phyloP scores from a whole-genome alignment of 1,284 basidiomycete genomes.

The Trametes pubescens region DNA sequence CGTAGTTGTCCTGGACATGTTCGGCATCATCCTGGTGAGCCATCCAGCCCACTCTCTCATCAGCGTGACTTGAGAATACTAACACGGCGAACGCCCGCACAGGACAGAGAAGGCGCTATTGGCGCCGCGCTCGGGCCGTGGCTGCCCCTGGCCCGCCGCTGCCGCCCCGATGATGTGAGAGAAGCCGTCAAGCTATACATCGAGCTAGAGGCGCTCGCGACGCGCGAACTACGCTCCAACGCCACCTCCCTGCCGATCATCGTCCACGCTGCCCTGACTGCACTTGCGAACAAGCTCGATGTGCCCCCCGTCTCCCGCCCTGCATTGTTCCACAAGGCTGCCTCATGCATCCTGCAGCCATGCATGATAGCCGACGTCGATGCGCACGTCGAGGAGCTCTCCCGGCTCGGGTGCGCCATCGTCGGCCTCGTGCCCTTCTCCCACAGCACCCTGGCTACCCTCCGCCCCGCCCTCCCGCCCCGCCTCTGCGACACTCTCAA shows the following conservation, averaged over 20 bases:
- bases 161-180: neutral
- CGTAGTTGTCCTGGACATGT: neutral
- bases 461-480: neutral
- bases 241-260: neutral
- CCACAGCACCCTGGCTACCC: neutral
- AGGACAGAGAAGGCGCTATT: slow-evolving; percentile 7
- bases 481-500: neutral
- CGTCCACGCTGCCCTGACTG: neutral
- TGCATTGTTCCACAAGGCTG: neutral
- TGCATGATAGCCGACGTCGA: neutral
- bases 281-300: neutral
- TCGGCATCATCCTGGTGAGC: neutral
- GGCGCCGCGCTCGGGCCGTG: neutral
- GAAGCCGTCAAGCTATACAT: neutral
- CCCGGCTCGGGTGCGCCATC: neutral
- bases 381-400: neutral
- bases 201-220: neutral
- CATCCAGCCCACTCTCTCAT: neutral
- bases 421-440: neutral
- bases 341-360: neutral
- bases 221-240: neutral
- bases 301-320: neutral
- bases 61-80: neutral
- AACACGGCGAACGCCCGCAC: neutral
- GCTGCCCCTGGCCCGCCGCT: neutral